Conservation (phyloP, 106 monocot genomes). For the Phalaenopsis aphrodite region DNA sequence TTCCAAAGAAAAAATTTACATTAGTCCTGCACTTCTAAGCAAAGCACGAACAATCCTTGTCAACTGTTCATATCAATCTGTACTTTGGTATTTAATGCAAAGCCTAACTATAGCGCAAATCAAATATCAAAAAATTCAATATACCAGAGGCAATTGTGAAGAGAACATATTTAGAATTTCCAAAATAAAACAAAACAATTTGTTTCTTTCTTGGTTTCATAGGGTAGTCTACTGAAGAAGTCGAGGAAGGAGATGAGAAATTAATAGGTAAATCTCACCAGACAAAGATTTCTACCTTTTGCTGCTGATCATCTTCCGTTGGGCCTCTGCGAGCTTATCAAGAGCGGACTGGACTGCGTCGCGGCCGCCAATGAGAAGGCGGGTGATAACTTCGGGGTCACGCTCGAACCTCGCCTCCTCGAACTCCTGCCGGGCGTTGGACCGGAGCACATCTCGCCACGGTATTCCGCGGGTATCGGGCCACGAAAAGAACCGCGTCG, state of each 20-base stretch:
- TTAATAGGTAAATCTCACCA: no score
- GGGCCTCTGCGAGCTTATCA: constrained; percentile 74
- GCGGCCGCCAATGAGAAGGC: constrained; percentile 78
- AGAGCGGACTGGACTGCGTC: constrained; percentile 85
- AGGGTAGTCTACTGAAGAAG: neutral
- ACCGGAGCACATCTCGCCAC: constrained; percentile 87
- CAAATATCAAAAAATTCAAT: no score
- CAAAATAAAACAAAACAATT: neutral
- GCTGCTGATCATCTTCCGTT: constrained; percentile 18
- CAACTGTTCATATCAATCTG: no score
- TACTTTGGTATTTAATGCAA: no score
- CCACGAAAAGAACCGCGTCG: constrained; percentile 79
- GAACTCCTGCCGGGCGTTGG: constrained; percentile 85
- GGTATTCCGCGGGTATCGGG: constrained; percentile 63
- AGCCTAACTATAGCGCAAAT: no score
- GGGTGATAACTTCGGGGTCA: constrained; percentile 79
- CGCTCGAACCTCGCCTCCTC: constrained; percentile 86
- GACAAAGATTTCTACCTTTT: neutral
- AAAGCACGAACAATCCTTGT: no score
- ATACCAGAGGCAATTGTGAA: neutral
- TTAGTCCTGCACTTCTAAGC: no score
- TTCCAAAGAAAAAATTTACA: no score
- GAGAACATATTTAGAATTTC: neutral
- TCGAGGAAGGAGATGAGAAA: neutral
- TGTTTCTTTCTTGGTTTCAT: neutral